Evolutionary conservation across 208 protist species (phyloP).

Genomic region (Trypanosoma cruzi): DNA sequence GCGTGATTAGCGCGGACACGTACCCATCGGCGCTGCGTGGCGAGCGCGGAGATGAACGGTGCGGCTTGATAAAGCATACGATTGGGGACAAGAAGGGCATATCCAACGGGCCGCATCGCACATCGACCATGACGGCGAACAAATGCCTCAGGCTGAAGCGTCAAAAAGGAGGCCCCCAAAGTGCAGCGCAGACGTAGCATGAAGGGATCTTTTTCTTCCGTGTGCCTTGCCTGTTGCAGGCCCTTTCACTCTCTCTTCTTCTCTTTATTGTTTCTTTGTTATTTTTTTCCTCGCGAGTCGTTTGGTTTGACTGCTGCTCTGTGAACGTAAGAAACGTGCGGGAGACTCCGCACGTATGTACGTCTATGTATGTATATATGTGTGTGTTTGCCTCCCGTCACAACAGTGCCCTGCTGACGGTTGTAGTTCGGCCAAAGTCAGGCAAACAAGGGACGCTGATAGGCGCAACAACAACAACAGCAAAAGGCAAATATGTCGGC

Average conservation of each 20-base stretch:
- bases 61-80: conserved; percentile 14
- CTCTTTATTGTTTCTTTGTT: neutral
- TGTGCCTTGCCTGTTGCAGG: too few species aligned
- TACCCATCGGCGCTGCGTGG: conserved; percentile 28
- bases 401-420: neutral
- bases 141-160: conserved; percentile 19
- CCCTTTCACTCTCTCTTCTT: neutral
- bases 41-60: conserved; percentile 11
- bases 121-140: conserved; percentile 11
- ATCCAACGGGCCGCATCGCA: conserved; percentile 16
- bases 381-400: too few species aligned
- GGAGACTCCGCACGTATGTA: neutral
- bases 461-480: neutral
- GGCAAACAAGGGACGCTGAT: neutral
- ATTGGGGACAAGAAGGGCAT: neutral
- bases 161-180: conserved; percentile 10
- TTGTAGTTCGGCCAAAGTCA: neutral
- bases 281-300: neutral
- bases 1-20: conserved; percentile 27
- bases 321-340: neutral
- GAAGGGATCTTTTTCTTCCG: neutral
- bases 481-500: too few species aligned
- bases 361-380: neutral
- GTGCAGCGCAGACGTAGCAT: conserved; percentile 30
- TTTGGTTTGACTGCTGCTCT: neutral